Base-by-base conservation (phyloP, 2,329 filamentous ascomycete genomes). In the Ceratocystis smalleyi region DNA sequence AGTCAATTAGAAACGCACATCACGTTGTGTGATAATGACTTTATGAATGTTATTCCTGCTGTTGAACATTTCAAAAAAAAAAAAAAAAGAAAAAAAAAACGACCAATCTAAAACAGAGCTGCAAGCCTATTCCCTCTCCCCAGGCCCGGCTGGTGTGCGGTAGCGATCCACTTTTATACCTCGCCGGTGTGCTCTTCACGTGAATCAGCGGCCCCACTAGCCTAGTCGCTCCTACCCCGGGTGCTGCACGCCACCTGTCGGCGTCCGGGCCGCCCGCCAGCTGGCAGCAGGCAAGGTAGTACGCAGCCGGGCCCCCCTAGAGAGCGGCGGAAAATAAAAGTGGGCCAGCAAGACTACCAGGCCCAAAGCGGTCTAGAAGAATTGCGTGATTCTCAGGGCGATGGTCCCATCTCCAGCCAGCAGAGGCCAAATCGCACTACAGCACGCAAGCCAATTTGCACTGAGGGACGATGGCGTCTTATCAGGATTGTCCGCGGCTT, bases 361-460 rank as follows among this genome's bases (percentile, higher is more conserved):
- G n/a, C 65, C 62, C 8, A 60, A 66, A 62, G 47, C 49, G 61
- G 65, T 62, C 62, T 66, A 66, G 65, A 60, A 47, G 62, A 64
- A 66, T 66, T 66, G 65, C 65, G 65, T 66, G 65, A 66, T 66
- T 51, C 49, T 43, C 40, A 24, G 24, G 30, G 59, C 47, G 35
- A 63, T 66, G 64, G 54, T 24, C 40, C 43, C 61, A 66, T 66
- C 60, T 63, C 51, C 27, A 62, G 32, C 51, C n/a, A 59, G 62
- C 24, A 57, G 32, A 30, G 24, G 30, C 30, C 54, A 32, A 57
- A 57, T 57, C 27, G 27, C 54, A 57, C 54, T 30, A 57, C 54
- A 40, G 35, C 35, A n/a, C 54, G 54, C 54, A 15, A 19, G 54
- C 54, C 54, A 24, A 35, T 35, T 35, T 10, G 17, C 54, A 57